Evolutionary conservation across 2,329 filamentous ascomycete genomes (phyloP).

Genomic region (Clonostachys sp.): DNA sequence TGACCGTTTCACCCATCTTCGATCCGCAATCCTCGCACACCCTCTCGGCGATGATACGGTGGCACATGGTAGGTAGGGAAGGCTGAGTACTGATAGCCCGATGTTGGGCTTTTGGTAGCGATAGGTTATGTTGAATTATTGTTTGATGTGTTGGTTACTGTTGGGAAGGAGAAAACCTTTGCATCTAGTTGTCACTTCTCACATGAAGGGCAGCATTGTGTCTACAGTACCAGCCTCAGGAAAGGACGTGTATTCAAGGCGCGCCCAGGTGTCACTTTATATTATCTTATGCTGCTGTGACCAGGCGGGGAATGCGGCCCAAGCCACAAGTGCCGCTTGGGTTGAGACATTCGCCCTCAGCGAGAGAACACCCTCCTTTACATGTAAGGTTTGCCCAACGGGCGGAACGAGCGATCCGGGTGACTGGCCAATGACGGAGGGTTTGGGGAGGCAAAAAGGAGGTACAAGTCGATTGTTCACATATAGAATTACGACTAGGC

Average conservation of each 20-base stretch:
- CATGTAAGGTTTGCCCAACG: too few species aligned
- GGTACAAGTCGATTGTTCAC: too few species aligned
- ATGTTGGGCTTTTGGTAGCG: not conserved
- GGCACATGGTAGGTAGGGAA: slow-evolving; percentile 13
- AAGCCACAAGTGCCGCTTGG: too few species aligned
- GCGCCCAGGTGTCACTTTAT: not conserved
- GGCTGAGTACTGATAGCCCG: not conserved
- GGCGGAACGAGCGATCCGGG: too few species aligned
- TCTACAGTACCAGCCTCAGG: not conserved
- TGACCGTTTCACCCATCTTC: slow-evolving; percentile 18
- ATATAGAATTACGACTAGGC: too few species aligned
- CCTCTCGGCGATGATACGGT: slow-evolving; percentile 19
- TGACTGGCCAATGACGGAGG: too few species aligned
- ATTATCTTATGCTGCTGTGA: too few species aligned
- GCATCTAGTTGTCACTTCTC: not conserved
- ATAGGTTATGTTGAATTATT: not conserved
- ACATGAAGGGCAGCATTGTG: not conserved
- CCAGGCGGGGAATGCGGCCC: too few species aligned
- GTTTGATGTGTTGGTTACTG: not conserved
- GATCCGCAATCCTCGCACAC: slow-evolving; percentile 17
- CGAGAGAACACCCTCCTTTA: too few species aligned
- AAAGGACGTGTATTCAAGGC: not conserved
- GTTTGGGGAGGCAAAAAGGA: too few species aligned
- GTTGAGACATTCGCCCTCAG: too few species aligned
- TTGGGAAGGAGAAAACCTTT: too few species aligned